A percentile compares a stretch with the other conserved stretches of the same genome.
Evolutionary conservation across 2,329 filamentous ascomycete species (phyloP).

Genomic region (Raffaelea deltoideospora): DNA sequence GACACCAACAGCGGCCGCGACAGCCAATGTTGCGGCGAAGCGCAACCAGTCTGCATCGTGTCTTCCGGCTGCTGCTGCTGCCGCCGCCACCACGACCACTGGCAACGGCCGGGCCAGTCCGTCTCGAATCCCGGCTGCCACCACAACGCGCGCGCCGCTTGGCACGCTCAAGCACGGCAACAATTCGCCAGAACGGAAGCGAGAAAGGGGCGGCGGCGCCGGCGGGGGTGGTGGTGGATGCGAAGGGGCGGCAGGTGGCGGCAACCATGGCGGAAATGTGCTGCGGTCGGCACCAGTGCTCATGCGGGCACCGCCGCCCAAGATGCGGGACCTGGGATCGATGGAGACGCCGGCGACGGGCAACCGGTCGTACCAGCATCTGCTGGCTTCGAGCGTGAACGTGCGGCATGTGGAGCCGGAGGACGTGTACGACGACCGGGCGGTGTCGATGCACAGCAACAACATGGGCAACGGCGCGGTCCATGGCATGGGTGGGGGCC

Average conservation of each 20-base stretch:
- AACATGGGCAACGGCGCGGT: conserved; percentile 18
- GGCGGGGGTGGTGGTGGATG: no score
- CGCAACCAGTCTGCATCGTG: no score
- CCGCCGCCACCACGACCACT: conserved; percentile 3
- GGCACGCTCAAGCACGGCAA: conserved; percentile 53
- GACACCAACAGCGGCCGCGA: conserved; percentile 24
- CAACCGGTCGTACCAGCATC: conserved; percentile 33
- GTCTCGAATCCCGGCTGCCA: conserved; percentile 46
- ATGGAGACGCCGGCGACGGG: conserved; percentile 37
- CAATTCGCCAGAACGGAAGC: conserved; percentile 66
- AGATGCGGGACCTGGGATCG: conserved; percentile 67
- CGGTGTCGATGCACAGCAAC: conserved; percentile 15
- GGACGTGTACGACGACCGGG: conserved; percentile 66
- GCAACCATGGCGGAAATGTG: conserved; percentile 19
- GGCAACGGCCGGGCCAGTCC: conserved; percentile 34
- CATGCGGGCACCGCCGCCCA: conserved; percentile 62
- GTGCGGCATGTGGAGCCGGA: conserved; percentile 54
- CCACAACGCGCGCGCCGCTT: conserved; percentile 40
- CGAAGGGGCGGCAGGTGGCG: conserved; percentile 19
- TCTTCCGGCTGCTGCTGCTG: no score
- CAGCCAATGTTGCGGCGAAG: not conserved
- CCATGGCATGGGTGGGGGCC: not conserved
- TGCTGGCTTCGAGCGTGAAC: conserved; percentile 34
- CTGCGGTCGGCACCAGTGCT: conserved; percentile 39
- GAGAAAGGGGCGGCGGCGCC: no score